Evolutionary conservation across 129 eudicot species (phyloP), one percentile per base, ranked within the genome.

Genomic region (Deinandra increscens): DNA sequence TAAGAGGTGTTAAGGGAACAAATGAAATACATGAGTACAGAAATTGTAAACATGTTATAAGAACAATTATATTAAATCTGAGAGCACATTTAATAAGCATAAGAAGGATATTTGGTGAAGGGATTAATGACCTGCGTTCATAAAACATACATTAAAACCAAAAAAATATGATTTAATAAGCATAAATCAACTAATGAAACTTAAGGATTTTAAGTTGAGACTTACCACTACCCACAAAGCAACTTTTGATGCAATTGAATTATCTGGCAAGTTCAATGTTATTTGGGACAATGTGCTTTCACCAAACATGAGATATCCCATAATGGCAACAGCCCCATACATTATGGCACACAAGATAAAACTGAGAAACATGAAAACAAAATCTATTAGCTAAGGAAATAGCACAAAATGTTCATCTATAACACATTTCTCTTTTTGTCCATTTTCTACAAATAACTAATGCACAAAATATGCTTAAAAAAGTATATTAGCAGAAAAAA

Each of bases 221-320:
- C 89, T 81, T 78, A 93, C 98, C 39, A 92, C 91, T 55, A 95
- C 84, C 98, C 98, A 93, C 44, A 93, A 9, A 39, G 98, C 98
- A 73, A 93, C 56, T 80, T 87, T 84, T 12, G 98, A 86, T 67
- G 54, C 76, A 58, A 93, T 37, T 3, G 81, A 53, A 66, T 85
- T 54, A 31, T 64, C 80, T 29, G 97, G 98, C 84, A 93, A 66
- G 80, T 89, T 93, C 59, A 93, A 73, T 50, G 98, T 93, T 58
- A 93, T 84, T 67, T 93, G 98, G 13, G 98, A 89, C 71, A 45
- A 38, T 38, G 98, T 89, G 76, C 51, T 78, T 79, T 89, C 75
- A 46, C 98, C 97, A 46, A 86, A 93, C 98, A 93, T 89, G 74
- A 85, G 95, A 82, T 56, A 93, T 74, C 98, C 98, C 88, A 85